Conservation (phyloP, 2,329 filamentous ascomycete genomes). For the Claviceps capensis region DNA sequence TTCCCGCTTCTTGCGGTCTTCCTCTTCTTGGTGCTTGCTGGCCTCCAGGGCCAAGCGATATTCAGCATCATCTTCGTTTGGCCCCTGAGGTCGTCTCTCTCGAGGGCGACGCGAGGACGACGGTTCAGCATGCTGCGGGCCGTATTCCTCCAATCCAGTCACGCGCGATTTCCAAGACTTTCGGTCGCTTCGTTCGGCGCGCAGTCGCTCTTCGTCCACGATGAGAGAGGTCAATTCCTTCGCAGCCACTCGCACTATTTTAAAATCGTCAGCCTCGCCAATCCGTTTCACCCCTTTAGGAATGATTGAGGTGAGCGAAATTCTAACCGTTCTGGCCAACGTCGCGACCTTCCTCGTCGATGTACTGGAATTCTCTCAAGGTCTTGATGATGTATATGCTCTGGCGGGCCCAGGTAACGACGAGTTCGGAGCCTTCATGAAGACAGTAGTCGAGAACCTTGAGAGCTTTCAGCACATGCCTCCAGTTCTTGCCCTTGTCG, state of each 20-base stretch:
- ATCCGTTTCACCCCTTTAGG: background rate
- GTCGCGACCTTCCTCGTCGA: constrained; percentile 89
- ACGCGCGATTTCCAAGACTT: constrained; percentile 96
- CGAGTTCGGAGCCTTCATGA: constrained; percentile 90
- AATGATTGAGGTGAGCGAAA: background rate
- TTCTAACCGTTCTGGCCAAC: constrained; percentile 87
- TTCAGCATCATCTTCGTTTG: constrained; percentile 79
- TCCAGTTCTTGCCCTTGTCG: constrained; percentile 99
- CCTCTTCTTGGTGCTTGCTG: constrained; percentile 89
- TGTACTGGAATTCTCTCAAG: constrained; percentile 87
- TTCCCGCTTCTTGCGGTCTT: constrained; percentile 65
- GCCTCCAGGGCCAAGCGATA: constrained; percentile 85
- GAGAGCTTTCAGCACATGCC: constrained; percentile 90
- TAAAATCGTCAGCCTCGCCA: constrained; percentile 6
- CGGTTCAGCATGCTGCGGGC: constrained; percentile 28
- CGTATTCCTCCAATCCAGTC: constrained; percentile 78
- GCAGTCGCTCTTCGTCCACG: constrained; percentile 82
- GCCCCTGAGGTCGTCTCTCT: constrained; percentile 32
- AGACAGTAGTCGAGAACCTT: constrained; percentile 97
- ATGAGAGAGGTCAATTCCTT: constrained; percentile 91
- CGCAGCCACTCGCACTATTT: constrained; percentile 76
- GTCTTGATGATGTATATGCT: constrained; percentile 99
- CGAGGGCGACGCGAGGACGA: constrained; percentile 30
- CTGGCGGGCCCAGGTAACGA: constrained; percentile 95
- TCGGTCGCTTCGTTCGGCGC: constrained; percentile 78